phyloP scores from a whole-genome alignment of 176 grass and related monocot genomes.

The Rhynchospora pubera region DNA sequence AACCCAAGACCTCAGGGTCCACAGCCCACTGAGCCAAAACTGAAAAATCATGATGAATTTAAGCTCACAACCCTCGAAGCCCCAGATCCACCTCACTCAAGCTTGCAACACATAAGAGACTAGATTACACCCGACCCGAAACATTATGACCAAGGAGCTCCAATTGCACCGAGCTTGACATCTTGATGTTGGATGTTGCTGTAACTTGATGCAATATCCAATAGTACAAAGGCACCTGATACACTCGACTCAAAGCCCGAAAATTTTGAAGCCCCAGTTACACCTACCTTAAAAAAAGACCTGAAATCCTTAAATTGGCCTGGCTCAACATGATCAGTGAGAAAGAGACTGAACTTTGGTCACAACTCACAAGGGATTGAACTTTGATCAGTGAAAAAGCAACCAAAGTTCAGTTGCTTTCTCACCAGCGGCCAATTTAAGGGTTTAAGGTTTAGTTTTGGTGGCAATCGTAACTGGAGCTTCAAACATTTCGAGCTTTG shows the following conservation, averaged over 20 bases:
- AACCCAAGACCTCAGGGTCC: neutral
- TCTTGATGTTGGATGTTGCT: neutral
- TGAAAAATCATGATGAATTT: neutral
- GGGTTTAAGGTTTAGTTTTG: neutral
- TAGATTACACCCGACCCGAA: no score
- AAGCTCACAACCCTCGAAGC: neutral
- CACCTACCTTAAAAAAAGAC: neutral
- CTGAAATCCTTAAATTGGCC: neutral
- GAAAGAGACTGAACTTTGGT: conserved; percentile 7
- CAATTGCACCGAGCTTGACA: neutral
- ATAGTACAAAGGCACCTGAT: no score
- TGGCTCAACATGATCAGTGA: neutral
- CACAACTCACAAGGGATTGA: no score
- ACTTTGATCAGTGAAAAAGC: no score
- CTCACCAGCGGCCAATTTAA: neutral
- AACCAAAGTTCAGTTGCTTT: conserved; percentile 1
- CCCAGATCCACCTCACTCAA: neutral
- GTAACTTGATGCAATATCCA: no score
- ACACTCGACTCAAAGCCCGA: no score
- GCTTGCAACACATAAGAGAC: no score
- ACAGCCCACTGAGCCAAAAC: neutral
- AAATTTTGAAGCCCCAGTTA: neutral
- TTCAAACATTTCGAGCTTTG: neutral
- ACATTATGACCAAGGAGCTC: neutral
- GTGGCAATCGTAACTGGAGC: neutral